Evolutionary conservation across 2,329 filamentous ascomycete genomes (phyloP), one percentile per base, ranked within the genome.

Genomic region (Penicillium fuscoglaucum): DNA sequence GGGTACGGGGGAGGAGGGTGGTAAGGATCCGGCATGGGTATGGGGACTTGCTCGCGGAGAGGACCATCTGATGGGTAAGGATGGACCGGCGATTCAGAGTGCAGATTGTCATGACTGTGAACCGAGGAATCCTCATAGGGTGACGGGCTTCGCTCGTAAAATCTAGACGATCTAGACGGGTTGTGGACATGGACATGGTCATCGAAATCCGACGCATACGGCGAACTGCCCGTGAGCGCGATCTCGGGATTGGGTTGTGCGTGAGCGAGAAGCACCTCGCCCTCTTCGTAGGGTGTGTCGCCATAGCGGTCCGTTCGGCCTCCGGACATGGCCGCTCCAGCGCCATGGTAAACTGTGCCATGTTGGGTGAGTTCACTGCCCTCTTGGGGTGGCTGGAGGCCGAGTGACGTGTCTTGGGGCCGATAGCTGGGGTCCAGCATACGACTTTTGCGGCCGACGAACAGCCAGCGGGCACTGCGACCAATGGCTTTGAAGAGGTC

Each of bases 401-500:
- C 68, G 37, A 75, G 70, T 15, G 68, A 64, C 39, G 70, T 68
- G 29, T 57, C 54, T 29, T 66, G 66, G 28, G 59, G 63, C 52
- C 68, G 70, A 56, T 79, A 79, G 61, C 77, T 79, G 21, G 72
- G 63, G 53, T 79, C 77, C 41, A 70, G 56, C 48, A 69, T 73
- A 46, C 79, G 71, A 57, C 65, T 73, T 71, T 85, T 88, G 54
- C 85, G 82, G 43, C 91, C 91, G 17, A 91, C 85, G 62, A 93
- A 88, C 21, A 96, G 79, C 92, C 91, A 96, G 66, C 89, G 84
- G 66, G 91, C 84, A 24, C 90, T 89, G 51, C 91, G 84, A 9
- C 88, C 89, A 61, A 90, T 86, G 0, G 90, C 90, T 76, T 93
- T 96, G 69, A 91, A 76, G 43, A 96, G 83, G 72, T 96, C 91